Base-by-base conservation (phyloP, 345 rosid genomes). In the Salix arbutifolia region DNA sequence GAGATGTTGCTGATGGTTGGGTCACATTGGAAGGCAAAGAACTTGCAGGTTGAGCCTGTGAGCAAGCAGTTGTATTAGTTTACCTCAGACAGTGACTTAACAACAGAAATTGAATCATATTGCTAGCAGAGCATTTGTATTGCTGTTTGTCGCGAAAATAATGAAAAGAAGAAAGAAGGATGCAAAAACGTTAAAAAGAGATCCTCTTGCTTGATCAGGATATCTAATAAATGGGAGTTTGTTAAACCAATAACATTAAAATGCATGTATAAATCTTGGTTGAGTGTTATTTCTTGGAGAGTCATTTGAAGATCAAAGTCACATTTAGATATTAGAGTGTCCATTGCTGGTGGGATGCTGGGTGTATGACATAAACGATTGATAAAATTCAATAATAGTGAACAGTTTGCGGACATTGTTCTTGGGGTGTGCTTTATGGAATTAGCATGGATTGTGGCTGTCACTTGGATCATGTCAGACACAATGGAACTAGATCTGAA, bases 21-120 rank as follows among this genome's bases (percentile, higher is more conserved):
- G 74, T 70, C 67, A 66, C 69, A 31, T 40, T 31, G 33, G 74
- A 44, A 70, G 80, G 67, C 75, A 66, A 44, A 37, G 79, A 3
- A 35, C 67, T 66, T 30, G 80, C 38, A n/a, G 75, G 44, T 64
- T 65, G 76, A 12, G 67, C 80, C 80, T 78, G 76, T 38, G 67
- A 11, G 61, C 9, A 73, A 71, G 35, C 25, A 52, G 30, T 17
- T 65, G 33, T 7, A 28, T 72, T 52, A 37, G 25, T 50, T 56
- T 19, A 25, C 4, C 13, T 78, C 31, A 61, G 33, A 77, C 30
- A 61, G 35, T 16, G 26, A 56, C 46, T 38, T 23, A n/a, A 26
- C 26, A 40, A 13, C 70, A 68, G 35, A n/a, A 3, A 44, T 30
- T n/a, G 12, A 16, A 40, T 37, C 33, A 8, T 23, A 12, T 70